Evolutionary conservation across 176 grass and related monocot genomes (phyloP).

Genomic region (Pharus latifolius): DNA sequence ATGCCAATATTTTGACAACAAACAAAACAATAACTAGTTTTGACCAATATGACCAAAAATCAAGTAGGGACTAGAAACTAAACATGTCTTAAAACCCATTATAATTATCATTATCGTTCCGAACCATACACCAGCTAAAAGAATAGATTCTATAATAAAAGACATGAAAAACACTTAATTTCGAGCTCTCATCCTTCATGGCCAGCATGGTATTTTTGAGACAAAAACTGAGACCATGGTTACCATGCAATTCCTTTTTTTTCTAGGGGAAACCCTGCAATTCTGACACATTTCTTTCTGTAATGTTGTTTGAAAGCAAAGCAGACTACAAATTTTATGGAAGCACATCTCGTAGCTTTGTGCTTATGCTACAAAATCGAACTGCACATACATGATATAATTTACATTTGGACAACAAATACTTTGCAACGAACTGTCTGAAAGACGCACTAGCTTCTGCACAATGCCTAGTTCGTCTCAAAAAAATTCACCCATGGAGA

Average conservation of each 20-base stretch:
- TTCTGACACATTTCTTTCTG: background rate
- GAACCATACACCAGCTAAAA: too few species aligned
- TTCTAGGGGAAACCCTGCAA: too few species aligned
- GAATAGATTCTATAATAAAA: too few species aligned
- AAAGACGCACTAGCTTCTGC: background rate
- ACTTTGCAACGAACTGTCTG: background rate
- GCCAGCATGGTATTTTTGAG: background rate
- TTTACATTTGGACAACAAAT: conserved; percentile 17
- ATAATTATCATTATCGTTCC: too few species aligned
- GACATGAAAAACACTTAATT: too few species aligned
- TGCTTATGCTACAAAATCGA: background rate
- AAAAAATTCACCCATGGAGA: conserved; percentile 36
- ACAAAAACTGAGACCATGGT: background rate
- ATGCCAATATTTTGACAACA: too few species aligned
- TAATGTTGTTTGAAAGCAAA: background rate
- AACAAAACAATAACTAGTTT: too few species aligned
- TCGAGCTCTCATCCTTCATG: too few species aligned
- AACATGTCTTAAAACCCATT: too few species aligned
- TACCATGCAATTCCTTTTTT: too few species aligned
- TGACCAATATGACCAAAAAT: too few species aligned
- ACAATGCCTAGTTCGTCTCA: conserved; percentile 35
- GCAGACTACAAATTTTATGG: background rate
- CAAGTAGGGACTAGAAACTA: too few species aligned
- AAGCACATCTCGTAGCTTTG: background rate
- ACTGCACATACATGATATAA: conserved; percentile 4